Conservation (phyloP, 164 flowering plant genomes). For the Tetrastigma voinierianum region DNA sequence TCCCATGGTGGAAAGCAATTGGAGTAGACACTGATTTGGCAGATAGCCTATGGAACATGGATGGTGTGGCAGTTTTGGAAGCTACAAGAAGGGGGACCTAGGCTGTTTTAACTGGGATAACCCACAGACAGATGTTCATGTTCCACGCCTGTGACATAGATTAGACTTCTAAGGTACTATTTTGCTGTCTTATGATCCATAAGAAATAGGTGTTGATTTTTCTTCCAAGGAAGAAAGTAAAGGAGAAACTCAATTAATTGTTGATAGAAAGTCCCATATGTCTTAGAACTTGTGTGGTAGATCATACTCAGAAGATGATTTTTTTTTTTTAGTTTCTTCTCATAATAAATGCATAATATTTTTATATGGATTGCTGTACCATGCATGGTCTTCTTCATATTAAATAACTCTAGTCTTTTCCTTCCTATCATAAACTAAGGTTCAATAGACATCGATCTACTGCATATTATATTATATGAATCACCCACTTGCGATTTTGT, state of each 20-base stretch:
- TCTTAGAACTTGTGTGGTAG: no score
- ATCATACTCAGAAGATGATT: no score
- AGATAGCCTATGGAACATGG: conserved; percentile 46
- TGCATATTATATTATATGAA: no score
- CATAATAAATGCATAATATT: no score
- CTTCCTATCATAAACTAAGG: no score
- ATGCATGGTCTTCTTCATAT: no score
- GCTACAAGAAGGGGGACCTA: conserved; percentile 3
- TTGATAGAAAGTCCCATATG: not conserved
- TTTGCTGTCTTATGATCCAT: not conserved
- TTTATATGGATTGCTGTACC: no score
- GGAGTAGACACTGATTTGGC: conserved; percentile 33
- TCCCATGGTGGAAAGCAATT: conserved; percentile 31
- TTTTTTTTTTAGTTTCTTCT: no score
- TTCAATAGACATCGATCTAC: no score
- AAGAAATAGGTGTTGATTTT: not conserved
- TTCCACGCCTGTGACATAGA: not conserved
- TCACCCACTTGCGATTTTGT: no score
- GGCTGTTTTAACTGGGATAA: not conserved
- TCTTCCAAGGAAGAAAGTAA: no score
- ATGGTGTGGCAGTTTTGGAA: conserved; percentile 48
- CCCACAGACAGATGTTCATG: not conserved
- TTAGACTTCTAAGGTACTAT: not conserved
- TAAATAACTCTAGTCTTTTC: no score
- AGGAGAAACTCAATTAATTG: not conserved